phyloP scores from a whole-genome alignment of 257 asterid genomes.

The Haberlea rhodopensis region DNA sequence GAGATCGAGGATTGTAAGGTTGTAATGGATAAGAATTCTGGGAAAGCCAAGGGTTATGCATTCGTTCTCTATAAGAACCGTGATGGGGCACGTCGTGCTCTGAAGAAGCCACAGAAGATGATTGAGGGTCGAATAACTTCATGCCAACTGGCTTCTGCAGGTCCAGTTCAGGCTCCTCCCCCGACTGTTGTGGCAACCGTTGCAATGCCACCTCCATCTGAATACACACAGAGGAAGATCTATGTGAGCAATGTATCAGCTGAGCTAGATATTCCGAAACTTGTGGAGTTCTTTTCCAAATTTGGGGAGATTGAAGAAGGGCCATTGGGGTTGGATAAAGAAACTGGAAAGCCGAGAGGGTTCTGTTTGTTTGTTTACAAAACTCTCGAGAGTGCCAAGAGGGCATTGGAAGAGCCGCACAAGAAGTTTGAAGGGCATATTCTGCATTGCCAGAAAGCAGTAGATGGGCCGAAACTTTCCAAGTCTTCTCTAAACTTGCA shows the following conservation, averaged over 20 bases:
- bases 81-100: slow-evolving; percentile 67
- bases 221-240: slow-evolving; percentile 89
- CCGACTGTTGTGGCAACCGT: slow-evolving; percentile 35
- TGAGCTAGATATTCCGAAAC: slow-evolving; percentile 69
- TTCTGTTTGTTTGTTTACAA: slow-evolving; percentile 88
- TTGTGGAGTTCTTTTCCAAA: slow-evolving; percentile 62
- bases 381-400: slow-evolving; percentile 67
- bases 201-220: slow-evolving; percentile 47
- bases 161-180: slow-evolving; percentile 75
- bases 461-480: slow-evolving; percentile 80
- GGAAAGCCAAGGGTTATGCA: slow-evolving; percentile 84
- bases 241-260: slow-evolving; percentile 87
- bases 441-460: slow-evolving; percentile 85
- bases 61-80: slow-evolving; percentile 78
- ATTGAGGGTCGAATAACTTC: slow-evolving; percentile 83
- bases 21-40: slow-evolving; percentile 72
- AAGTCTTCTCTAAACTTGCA: slow-evolving; percentile 56
- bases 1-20: slow-evolving; percentile 98
- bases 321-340: slow-evolving; percentile 87
- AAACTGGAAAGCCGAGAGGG: slow-evolving; percentile 82
- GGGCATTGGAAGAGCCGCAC: slow-evolving; percentile 89
- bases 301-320: slow-evolving; percentile 98
- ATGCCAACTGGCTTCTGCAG: slow-evolving; percentile 92
- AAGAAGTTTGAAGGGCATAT: slow-evolving; percentile 77
- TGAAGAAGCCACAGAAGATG: slow-evolving; percentile 80